Percentiles rank a stretch among this genome's conserved stretches.
Conservation (phyloP, 2,329 filamentous ascomycete genomes). For the Diaporthe citrichinensis region DNA sequence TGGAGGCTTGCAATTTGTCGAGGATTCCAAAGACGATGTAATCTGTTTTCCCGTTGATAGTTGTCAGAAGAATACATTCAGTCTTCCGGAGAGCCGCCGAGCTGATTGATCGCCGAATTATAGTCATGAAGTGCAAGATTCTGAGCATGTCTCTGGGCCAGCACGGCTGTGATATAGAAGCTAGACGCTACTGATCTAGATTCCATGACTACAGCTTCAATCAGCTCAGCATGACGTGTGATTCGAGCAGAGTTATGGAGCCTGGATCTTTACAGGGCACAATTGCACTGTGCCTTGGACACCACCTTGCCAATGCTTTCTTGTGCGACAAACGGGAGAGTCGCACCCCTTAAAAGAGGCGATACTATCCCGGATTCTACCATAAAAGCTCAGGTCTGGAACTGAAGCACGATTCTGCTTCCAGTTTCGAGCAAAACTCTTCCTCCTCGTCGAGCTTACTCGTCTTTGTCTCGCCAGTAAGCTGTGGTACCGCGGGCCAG, state of each 20-base stretch:
- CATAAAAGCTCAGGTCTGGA: constrained; percentile 27
- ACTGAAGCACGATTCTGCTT: constrained; percentile 31
- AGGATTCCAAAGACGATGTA: too few species aligned
- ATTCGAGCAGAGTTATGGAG: not conserved
- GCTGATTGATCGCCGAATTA: too few species aligned
- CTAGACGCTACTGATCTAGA: too few species aligned
- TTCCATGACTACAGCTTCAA: too few species aligned
- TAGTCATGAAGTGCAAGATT: too few species aligned
- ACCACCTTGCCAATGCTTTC: not conserved
- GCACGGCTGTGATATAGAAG: not conserved
- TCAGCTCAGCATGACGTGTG: too few species aligned
- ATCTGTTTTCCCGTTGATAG: too few species aligned
- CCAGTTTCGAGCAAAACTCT: constrained; percentile 39
- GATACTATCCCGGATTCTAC: not conserved
- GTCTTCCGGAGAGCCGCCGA: too few species aligned
- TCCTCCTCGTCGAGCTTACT: constrained; percentile 38
- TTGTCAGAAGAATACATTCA: too few species aligned
- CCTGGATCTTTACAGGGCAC: not conserved
- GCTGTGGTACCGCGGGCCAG: constrained; percentile 33
- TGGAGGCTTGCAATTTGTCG: too few species aligned
- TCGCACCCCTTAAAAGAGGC: not conserved
- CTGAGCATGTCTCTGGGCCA: not conserved
- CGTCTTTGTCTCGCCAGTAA: constrained; percentile 12
- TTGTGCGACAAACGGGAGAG: not conserved
- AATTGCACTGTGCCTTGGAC: not conserved